Conservation (phyloP, 2,329 filamentous ascomycete genomes). For the Huntiella decipiens region DNA sequence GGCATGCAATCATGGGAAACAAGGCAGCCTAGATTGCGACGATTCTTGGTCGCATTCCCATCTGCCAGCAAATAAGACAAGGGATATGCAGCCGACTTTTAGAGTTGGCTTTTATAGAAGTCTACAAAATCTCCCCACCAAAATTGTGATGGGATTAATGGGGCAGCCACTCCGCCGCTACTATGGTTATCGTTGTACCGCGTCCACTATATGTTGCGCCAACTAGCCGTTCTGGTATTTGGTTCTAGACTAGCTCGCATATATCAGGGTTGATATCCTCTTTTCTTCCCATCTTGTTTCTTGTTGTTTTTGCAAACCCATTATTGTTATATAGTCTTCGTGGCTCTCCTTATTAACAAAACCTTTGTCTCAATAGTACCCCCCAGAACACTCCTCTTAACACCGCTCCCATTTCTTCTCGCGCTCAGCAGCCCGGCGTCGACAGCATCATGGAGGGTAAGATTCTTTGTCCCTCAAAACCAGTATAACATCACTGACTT, state of each 20-base stretch:
- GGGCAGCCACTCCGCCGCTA: too few relatives aligned
- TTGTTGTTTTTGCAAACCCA: not conserved
- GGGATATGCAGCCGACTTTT: too few relatives aligned
- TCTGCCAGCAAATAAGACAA: not conserved
- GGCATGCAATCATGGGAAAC: not conserved
- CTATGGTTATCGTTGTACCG: too few relatives aligned
- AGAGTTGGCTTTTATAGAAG: not conserved
- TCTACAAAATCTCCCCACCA: not conserved
- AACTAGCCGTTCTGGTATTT: too few relatives aligned
- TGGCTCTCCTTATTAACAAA: not conserved
- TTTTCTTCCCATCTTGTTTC: not conserved
- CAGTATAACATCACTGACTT: not conserved
- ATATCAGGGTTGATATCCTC: too few relatives aligned
- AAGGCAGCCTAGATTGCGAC: too few relatives aligned
- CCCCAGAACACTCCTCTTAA: constrained; percentile 94
- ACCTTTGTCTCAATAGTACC: constrained; percentile 40
- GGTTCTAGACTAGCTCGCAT: too few relatives aligned
- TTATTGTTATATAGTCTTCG: constrained; percentile 1
- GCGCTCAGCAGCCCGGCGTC: constrained; percentile 86
- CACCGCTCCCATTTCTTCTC: constrained; percentile 92
- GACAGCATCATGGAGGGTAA: constrained; percentile 94
- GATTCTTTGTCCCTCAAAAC: constrained; percentile 16
- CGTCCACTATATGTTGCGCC: too few relatives aligned
- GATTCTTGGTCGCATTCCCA: not conserved
- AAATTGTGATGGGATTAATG: too few relatives aligned